Conservation (phyloP, 805 yeast genomes). For the Komagataella phaffii region DNA sequence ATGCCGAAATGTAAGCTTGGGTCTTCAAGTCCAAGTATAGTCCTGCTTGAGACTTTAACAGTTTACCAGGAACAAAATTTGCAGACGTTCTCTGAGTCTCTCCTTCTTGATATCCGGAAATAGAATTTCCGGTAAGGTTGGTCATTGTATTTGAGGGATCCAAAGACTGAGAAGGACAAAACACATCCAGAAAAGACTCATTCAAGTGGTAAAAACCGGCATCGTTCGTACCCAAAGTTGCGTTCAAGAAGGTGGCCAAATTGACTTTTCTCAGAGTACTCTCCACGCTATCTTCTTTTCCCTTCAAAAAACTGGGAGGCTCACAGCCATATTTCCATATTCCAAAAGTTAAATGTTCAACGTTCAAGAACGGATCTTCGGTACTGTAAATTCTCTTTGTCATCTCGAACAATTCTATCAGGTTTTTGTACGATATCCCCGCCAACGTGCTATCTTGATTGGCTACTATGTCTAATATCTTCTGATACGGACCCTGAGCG, state of each 20-base stretch:
- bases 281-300: constrained; percentile 47
- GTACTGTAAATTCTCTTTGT: constrained; percentile 55
- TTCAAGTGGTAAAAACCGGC: constrained; percentile 82
- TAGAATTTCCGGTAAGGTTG: constrained; percentile 6
- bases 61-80: constrained; percentile 9
- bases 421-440: constrained; percentile 46
- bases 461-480: constrained; percentile 56
- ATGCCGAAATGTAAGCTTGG: constrained; percentile 85
- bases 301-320: constrained; percentile 43
- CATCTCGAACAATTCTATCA: constrained; percentile 68
- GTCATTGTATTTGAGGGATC: constrained; percentile 27
- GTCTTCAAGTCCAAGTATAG: constrained; percentile 82
- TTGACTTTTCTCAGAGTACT: constrained; percentile 73
- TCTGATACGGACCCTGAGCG: constrained; percentile 64
- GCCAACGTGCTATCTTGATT: constrained; percentile 52
- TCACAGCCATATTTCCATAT: constrained; percentile 51
- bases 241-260: constrained; percentile 77
- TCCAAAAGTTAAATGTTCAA: constrained; percentile 59
- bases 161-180: constrained; percentile 61
- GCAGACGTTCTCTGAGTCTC: constrained; percentile 9
- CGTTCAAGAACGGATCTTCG: constrained; percentile 59
- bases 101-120: constrained; percentile 2
- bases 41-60: constrained; percentile 71
- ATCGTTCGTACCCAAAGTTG: constrained; percentile 72
- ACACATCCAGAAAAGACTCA: constrained; percentile 73